Conservation (phyloP, 2,329 filamentous ascomycete genomes). For the Huntiella abstrusa region DNA sequence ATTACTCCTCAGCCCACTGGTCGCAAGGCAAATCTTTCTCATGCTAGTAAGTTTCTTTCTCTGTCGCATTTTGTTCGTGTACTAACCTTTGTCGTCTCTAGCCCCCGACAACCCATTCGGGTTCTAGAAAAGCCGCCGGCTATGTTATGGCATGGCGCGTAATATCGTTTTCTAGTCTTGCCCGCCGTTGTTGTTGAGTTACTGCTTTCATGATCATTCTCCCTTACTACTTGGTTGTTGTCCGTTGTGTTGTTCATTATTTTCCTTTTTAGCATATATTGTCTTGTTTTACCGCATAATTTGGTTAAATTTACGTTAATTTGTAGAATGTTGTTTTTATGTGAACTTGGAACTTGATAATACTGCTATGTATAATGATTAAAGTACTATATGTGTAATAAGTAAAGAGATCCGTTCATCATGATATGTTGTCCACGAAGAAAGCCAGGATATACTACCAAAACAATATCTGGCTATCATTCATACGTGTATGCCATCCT, state of each 20-base stretch:
- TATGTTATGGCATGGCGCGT: constrained; percentile 4
- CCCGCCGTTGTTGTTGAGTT: neutral
- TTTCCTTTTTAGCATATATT: constrained; percentile 1
- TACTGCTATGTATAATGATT: neutral
- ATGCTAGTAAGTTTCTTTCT: constrained; percentile 60
- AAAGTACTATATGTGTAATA: neutral
- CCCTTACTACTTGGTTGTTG: constrained; percentile 3
- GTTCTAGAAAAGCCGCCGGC: constrained; percentile 19
- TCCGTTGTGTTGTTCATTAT: constrained; percentile 6
- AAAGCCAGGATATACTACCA: too few species aligned
- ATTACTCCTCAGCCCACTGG: constrained; percentile 75
- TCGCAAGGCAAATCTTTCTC: constrained; percentile 69
- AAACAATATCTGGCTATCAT: too few species aligned
- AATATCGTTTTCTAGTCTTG: neutral
- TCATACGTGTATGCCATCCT: too few species aligned
- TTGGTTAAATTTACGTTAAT: neutral
- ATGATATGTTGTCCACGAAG: too few species aligned
- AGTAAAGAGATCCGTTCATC: neutral
- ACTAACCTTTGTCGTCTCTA: constrained; percentile 14
- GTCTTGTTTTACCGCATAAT: neutral
- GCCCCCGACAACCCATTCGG: constrained; percentile 36
- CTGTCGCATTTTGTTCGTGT: neutral
- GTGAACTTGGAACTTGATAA: neutral
- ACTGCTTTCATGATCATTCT: neutral
- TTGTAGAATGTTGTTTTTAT: neutral